phyloP scores from a whole-genome alignment of 768 basidiomycete genomes.

The Pulveroboletus sp. region DNA sequence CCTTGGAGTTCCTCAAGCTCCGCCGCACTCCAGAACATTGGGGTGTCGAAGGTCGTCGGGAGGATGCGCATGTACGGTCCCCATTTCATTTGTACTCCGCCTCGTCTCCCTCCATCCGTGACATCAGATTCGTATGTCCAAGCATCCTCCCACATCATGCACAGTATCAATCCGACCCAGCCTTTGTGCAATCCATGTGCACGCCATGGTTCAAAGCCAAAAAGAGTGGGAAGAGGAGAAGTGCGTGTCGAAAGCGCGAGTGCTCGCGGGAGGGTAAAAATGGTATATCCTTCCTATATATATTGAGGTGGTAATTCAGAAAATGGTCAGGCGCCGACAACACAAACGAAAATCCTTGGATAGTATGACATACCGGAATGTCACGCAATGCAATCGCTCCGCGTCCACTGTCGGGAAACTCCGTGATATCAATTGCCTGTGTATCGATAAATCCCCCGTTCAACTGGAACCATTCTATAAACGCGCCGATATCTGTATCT shows the following conservation, averaged over 20 bases:
- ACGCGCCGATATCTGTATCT: slow-evolving; percentile 25
- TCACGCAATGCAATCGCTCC: slow-evolving; percentile 74
- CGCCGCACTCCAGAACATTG: slow-evolving; percentile 87
- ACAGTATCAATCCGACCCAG: slow-evolving; percentile 88
- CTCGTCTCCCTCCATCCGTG: slow-evolving; percentile 2
- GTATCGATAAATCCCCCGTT: slow-evolving; percentile 52
- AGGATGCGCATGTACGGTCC: slow-evolving; percentile 39
- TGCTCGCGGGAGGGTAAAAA: slow-evolving; percentile 81
- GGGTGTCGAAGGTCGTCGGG: slow-evolving; percentile 76
- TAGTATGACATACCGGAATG: slow-evolving; percentile 53
- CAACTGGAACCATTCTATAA: slow-evolving; percentile 59
- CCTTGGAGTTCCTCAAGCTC: slow-evolving; percentile 77
- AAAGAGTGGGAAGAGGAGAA: slow-evolving; percentile 55
- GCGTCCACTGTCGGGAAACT: slow-evolving; percentile 55
- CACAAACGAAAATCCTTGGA: background rate
- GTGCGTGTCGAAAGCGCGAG: slow-evolving; percentile 80
- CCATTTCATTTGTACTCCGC: slow-evolving; percentile 14
- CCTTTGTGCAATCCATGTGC: slow-evolving; percentile 56
- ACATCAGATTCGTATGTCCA: slow-evolving; percentile 61
- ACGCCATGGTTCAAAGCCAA: slow-evolving; percentile 69
- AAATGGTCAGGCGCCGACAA: background rate
- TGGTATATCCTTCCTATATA: slow-evolving; percentile 65
- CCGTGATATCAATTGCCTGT: slow-evolving; percentile 42
- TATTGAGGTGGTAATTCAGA: background rate
- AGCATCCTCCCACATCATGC: slow-evolving; percentile 93